Conservation (phyloP, 257 asterid genomes). For the Rehmannia glutinosa region DNA sequence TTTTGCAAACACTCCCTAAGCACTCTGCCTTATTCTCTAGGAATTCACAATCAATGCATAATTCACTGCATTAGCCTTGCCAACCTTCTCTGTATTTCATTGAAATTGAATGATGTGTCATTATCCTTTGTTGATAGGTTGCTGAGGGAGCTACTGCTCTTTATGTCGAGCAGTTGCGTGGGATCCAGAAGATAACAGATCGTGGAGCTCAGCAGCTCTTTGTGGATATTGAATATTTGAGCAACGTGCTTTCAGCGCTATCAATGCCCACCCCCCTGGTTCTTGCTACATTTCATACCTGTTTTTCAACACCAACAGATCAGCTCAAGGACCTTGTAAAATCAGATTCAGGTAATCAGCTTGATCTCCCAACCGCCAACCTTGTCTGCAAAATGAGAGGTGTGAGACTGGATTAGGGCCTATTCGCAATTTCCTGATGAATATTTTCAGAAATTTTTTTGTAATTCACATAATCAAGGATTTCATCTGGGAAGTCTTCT, state of each 20-base stretch:
- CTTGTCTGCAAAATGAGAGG: conserved; percentile 93
- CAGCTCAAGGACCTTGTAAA: conserved; percentile 77
- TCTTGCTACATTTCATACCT: conserved; percentile 79
- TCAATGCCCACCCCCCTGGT: conserved; percentile 83
- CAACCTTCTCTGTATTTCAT: background rate
- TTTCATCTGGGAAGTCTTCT: background rate
- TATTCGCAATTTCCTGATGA: background rate
- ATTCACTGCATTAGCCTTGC: background rate
- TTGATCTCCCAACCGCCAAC: conserved; percentile 81
- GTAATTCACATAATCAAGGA: background rate
- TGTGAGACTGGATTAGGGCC: conserved; percentile 46
- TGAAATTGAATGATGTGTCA: background rate
- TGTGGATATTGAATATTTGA: conserved; percentile 87
- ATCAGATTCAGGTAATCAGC: conserved; percentile 65
- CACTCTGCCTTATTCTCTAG: no score
- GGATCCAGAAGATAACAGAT: conserved; percentile 81
- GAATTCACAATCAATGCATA: background rate
- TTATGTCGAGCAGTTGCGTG: conserved; percentile 81
- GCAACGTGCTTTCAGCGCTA: conserved; percentile 90
- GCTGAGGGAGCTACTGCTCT: conserved; percentile 95
- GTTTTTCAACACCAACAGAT: conserved; percentile 73
- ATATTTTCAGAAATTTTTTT: background rate
- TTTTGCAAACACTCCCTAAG: no score
- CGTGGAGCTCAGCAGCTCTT: conserved; percentile 95
- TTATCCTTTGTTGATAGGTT: conserved; percentile 58